Evolutionary conservation across 257 asterid genomes (phyloP).

Genomic region (Solanum sparsipilum): DNA sequence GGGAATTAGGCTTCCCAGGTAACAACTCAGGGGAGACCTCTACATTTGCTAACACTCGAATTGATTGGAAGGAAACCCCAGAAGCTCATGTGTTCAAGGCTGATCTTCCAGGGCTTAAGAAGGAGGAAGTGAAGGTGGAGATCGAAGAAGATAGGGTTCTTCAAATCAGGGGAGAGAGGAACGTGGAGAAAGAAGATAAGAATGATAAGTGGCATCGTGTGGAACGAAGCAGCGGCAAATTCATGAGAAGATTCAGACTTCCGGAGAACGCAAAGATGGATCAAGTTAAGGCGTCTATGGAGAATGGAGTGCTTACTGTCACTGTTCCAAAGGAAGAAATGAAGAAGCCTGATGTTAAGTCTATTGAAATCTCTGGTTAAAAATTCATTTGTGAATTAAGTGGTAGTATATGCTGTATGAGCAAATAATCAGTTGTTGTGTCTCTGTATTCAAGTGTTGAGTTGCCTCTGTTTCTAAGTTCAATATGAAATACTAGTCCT

Average conservation of each 20-base stretch:
- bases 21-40: neutral
- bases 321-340: constrained; percentile 8
- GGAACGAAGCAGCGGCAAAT: constrained; percentile 8
- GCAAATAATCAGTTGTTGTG: too few species aligned
- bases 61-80: neutral
- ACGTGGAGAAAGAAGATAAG: constrained; percentile 6
- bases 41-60: neutral
- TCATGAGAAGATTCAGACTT: constrained; percentile 3
- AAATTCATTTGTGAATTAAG: neutral
- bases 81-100: neutral
- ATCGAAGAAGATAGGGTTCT: neutral
- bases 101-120: neutral
- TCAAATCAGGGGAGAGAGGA: constrained; percentile 5
- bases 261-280: constrained; percentile 11
- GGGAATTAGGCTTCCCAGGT: neutral
- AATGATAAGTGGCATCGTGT: constrained; percentile 7
- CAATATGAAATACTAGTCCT: too few species aligned
- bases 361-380: constrained; percentile 1
- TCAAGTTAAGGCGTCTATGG: neutral
- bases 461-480: too few species aligned
- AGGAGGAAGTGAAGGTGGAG: neutral
- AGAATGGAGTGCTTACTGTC: constrained; percentile 3
- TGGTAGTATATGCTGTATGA: too few species aligned
- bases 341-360: constrained; percentile 4
- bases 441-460: too few species aligned